Evolutionary conservation across 1,139 yeast species (phyloP).

Genomic region (Yamadazyma taylorii): DNA sequence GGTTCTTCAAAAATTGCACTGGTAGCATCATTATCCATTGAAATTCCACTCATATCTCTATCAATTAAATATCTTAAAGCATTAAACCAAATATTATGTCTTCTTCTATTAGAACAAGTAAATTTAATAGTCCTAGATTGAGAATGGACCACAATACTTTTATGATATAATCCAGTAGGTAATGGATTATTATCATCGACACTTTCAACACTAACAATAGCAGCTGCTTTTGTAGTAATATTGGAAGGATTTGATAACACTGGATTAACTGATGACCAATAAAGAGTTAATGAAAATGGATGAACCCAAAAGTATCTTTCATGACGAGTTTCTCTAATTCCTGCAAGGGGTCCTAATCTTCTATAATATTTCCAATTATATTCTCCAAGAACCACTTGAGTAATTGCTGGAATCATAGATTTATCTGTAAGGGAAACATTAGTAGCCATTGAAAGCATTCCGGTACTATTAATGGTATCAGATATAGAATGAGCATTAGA

Average conservation of each 20-base stretch:
- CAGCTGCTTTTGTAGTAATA: conserved; percentile 73
- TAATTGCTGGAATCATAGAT: conserved; percentile 80
- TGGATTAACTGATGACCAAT: conserved; percentile 88
- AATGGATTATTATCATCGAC: conserved; percentile 84
- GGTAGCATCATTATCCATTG: conserved; percentile 34
- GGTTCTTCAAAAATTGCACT: conserved; percentile 22
- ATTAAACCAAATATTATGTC: conserved; percentile 91
- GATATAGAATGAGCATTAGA: conserved; percentile 23
- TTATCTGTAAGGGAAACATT: conserved; percentile 70
- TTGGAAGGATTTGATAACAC: conserved; percentile 67
- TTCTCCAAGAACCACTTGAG: conserved; percentile 94
- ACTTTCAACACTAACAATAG: conserved; percentile 76
- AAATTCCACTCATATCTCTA: conserved; percentile 63
- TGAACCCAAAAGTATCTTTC: conserved; percentile 96
- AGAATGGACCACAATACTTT: conserved; percentile 77
- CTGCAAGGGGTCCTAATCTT: conserved; percentile 69
- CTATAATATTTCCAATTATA: conserved; percentile 85
- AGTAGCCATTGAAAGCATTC: conserved; percentile 59
- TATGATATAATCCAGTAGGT: conserved; percentile 87
- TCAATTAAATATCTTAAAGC: conserved; percentile 76
- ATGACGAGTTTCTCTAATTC: conserved; percentile 79
- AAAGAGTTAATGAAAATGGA: conserved; percentile 86
- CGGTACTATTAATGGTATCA: conserved; percentile 35
- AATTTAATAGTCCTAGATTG: conserved; percentile 68
- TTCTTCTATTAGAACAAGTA: conserved; percentile 83